Percentiles rank a stretch among this genome's conserved stretches.
Evolutionary conservation across 768 basidiomycete genomes (phyloP).

Genomic region (Rhodosporidiobolus sp.): DNA sequence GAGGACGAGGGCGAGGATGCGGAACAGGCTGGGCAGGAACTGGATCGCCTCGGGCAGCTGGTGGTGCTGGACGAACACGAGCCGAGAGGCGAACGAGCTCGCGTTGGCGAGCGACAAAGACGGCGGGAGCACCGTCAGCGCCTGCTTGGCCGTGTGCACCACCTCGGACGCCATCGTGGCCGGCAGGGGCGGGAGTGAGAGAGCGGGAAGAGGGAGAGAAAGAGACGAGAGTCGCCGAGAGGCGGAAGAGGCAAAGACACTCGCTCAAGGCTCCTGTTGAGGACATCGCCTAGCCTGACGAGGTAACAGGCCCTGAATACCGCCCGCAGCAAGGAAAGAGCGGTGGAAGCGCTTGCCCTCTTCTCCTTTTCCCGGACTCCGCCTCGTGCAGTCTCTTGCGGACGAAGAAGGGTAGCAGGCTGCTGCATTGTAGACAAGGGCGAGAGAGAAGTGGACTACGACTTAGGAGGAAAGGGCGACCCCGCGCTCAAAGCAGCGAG

Average conservation of each 20-base stretch:
- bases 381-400: too few species aligned
- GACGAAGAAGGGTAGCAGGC: too few species aligned
- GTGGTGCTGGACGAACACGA: not conserved
- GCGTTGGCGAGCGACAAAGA: not conserved
- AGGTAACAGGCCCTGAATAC: too few species aligned
- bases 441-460: too few species aligned
- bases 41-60: conserved; percentile 15
- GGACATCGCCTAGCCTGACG: not conserved
- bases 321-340: too few species aligned
- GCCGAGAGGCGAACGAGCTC: not conserved
- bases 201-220: not conserved
- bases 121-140: not conserved
- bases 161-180: not conserved
- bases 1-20: conserved; percentile 19
- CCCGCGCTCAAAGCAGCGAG: too few species aligned
- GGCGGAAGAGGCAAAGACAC: too few species aligned
- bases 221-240: not conserved
- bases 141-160: not conserved
- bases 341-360: too few species aligned
- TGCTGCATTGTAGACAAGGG: too few species aligned
- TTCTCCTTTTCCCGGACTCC: too few species aligned
- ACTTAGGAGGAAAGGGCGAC: too few species aligned
- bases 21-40: conserved; percentile 23
- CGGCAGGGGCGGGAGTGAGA: not conserved
- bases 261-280: not conserved